phyloP scores from a whole-genome alignment of 2,329 filamentous ascomycete genomes.

The Beauveria caledonica region DNA sequence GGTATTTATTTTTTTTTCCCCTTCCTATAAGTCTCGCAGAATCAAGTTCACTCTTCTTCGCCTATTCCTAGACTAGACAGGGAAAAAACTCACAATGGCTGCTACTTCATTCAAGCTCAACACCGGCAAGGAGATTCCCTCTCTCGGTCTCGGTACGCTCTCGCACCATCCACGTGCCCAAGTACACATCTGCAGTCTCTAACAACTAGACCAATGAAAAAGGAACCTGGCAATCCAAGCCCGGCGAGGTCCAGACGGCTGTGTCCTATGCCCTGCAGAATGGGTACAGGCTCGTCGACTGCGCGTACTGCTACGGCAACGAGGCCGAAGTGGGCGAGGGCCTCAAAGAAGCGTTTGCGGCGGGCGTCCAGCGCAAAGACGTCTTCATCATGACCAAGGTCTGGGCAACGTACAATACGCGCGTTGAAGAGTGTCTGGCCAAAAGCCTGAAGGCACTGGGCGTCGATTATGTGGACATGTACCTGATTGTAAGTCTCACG shows the following conservation, averaged over 20 bases:
- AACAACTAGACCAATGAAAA: neutral
- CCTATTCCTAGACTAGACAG: neutral
- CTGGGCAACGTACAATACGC: constrained; percentile 71
- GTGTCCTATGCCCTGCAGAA: constrained; percentile 50
- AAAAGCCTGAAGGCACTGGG: constrained; percentile 66
- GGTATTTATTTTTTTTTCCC: neutral
- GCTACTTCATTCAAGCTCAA: constrained; percentile 55
- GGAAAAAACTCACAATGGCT: constrained; percentile 33
- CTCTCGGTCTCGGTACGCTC: constrained; percentile 50
- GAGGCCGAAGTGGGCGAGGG: constrained; percentile 77
- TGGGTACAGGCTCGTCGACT: constrained; percentile 57
- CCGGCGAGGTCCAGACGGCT: constrained; percentile 49
- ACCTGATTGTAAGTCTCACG: constrained; percentile 46
- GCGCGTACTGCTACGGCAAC: constrained; percentile 71
- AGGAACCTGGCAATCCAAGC: constrained; percentile 59
- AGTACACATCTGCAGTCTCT: neutral
- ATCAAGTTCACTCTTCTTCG: neutral
- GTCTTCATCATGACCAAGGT: constrained; percentile 81
- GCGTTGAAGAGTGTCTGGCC: constrained; percentile 60
- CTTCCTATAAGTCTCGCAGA: neutral
- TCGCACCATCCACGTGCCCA: neutral
- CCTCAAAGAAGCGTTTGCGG: constrained; percentile 61
- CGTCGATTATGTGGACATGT: constrained; percentile 74
- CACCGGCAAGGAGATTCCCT: constrained; percentile 54
- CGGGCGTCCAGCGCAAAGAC: constrained; percentile 67